Base-by-base conservation (phyloP, 2,329 filamentous ascomycete species). In the Blastomyces percursus region DNA sequence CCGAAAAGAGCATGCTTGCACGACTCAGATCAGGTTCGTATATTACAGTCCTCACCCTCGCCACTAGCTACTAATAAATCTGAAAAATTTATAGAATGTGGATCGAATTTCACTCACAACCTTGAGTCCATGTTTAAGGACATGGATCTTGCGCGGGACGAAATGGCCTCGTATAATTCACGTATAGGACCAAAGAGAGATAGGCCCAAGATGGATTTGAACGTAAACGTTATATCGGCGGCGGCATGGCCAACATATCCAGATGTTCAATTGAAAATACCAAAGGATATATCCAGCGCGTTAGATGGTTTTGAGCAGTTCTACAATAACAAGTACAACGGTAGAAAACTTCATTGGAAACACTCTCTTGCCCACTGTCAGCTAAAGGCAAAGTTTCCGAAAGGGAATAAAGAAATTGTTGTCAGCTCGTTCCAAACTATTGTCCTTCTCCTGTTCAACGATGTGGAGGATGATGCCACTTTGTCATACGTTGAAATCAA, bases 81-180 rank as follows among this genome's bases (percentile, higher is more conserved):
- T 46, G 19, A 21, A 57, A 27, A 27, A 50, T 42, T n/a, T 40
- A 6, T 64, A 77, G 94, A 99, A 78, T 99, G 94, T 72, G 94
- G 94, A 48, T 88, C 90, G 16, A 89, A 85, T 68, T 97, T 99
- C 73, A 99, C 94, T 0, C 92, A 96, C 72, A 99, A 99, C 70
- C 81, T 99, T 0, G 95, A 99, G 76, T 90, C 93, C 66, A 99
- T 99, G 94, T 99, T 99, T 80, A 96, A 96, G 74, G 94, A 99
- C 71, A 91, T 97, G 74, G 92, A 96, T 72, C 82, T 96, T 24
- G 90, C 90, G 14, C 88, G 89, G 64, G 94, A 97, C 69, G 93
- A 97, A 72, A 96, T 97, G 88, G 77, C 82, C n/a, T 85, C 88
- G 0, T 99, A 96, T 78, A 94, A 88, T 74, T 78, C 82, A 75